Evolutionary conservation across 768 basidiomycete genomes (phyloP).

Genomic region (Podaxis carcinomalis): DNA sequence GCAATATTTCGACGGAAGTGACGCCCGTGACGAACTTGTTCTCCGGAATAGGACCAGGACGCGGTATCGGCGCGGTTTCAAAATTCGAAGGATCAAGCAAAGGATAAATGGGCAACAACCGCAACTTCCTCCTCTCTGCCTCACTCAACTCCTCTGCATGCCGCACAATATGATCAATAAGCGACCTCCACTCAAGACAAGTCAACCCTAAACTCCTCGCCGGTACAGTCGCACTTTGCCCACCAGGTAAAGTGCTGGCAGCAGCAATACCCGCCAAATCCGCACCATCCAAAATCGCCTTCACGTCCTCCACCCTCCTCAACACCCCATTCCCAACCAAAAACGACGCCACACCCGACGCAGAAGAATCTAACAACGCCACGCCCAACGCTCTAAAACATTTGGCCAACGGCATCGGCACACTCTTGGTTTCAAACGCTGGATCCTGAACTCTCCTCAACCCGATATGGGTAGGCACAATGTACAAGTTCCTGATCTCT

Average conservation of each 20-base stretch:
- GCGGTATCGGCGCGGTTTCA: background rate
- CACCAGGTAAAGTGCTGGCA: background rate
- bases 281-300: background rate
- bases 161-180: conserved; percentile 3
- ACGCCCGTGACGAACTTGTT: conserved; percentile 2
- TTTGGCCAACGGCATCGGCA: background rate
- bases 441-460: background rate
- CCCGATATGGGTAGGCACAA: conserved; percentile 6
- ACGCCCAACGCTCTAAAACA: conserved; percentile 2
- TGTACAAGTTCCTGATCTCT: background rate
- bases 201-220: background rate
- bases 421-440: background rate
- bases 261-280: background rate
- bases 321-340: background rate
- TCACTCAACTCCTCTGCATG: background rate
- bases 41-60: conserved; percentile 1
- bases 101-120: conserved; percentile 5
- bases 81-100: background rate
- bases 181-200: background rate
- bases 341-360: background rate
- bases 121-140: background rate
- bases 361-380: background rate
- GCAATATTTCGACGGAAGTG: background rate
- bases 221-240: background rate
- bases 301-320: background rate